Evolutionary conservation across 1,284 basidiomycete species (phyloP), one percentile per base, ranked within the genome.

Genomic region (Puccinia novopanici): DNA sequence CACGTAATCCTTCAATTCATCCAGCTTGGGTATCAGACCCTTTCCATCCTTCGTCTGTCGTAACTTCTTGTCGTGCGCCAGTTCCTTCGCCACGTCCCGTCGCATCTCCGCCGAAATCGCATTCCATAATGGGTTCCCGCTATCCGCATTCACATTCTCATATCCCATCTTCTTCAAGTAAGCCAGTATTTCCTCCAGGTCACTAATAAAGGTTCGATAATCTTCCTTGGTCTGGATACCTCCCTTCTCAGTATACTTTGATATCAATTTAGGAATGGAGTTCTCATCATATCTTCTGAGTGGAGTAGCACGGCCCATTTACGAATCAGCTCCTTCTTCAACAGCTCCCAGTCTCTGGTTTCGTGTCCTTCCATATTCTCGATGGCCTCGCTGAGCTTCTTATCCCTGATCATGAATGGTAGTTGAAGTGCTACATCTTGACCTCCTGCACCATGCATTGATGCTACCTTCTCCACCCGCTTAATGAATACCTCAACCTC

Each of bases 281-380:
- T 3, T 48, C 45, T 48, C 45, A 19, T 48, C 17, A 19, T 13
- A 48, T 48, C 45, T 48, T 48, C 45, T 48, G n/a, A 48, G 45
- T 48, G 45, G 45, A 13, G 45, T 48, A 13, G 45, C 45, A 12
- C 17, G 45, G 45, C 45, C 45, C 45, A 48, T 48, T 48, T 48
- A 12, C 2, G 2, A 19, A 48, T 48, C 12, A 48, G 8, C 52
- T 52, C 67, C 17, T 48, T 45, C 40, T 68, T 68, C 22, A 48
- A 17, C 22, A 68, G n/a, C n/a, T 68, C 40, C 67, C 67, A 70
- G n/a, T 68, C 40, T 17, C n/a, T n/a, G n/a, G n/a, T 68, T 40
- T 68, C n/a, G 24, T 68, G 65, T 24, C 65, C 65, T 27, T 68
- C 42, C 65, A 68, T 68, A 10, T 68, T 22, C 37, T 68, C 65